Conservation (phyloP, 176 grass and related monocot genomes). For the Rhynchospora pubera region DNA sequence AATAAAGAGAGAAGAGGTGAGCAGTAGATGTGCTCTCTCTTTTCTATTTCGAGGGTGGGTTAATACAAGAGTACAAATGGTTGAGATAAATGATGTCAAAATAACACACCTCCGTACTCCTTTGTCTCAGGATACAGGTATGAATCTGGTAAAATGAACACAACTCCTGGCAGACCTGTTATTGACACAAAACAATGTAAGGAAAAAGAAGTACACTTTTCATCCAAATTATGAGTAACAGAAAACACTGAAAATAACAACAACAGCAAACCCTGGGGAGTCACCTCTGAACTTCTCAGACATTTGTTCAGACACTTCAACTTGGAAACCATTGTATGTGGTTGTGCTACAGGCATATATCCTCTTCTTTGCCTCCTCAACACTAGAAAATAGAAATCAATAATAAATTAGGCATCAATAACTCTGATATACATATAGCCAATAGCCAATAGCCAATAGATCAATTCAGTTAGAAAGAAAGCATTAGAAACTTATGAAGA, state of each 20-base stretch:
- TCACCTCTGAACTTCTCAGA: conserved; percentile 87
- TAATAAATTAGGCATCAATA: conserved; percentile 9
- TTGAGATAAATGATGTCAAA: neutral
- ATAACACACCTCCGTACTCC: conserved; percentile 83
- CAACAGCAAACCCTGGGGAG: neutral
- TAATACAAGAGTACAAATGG: neutral
- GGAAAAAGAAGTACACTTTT: neutral
- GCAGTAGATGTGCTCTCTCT: neutral
- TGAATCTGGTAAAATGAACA: conserved; percentile 89
- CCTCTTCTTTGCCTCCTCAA: conserved; percentile 84
- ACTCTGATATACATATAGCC: neutral
- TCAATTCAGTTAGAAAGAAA: neutral
- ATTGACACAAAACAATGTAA: conserved; percentile 20
- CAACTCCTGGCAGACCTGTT: conserved; percentile 89
- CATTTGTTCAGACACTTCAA: conserved; percentile 84
- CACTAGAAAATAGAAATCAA: conserved; percentile 38
- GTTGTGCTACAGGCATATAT: conserved; percentile 93
- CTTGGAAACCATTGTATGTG: conserved; percentile 90
- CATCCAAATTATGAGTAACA: neutral
- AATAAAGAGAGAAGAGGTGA: neutral
- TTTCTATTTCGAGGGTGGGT: neutral
- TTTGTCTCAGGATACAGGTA: conserved; percentile 92
- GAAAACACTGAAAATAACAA: neutral
- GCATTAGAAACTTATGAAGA: neutral
- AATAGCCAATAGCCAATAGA: conserved; percentile 5